Percentiles rank a stretch among this genome's conserved stretches.
phyloP scores from a whole-genome alignment of 1,284 basidiomycete species.

The Leccinum cinnamomeum region DNA sequence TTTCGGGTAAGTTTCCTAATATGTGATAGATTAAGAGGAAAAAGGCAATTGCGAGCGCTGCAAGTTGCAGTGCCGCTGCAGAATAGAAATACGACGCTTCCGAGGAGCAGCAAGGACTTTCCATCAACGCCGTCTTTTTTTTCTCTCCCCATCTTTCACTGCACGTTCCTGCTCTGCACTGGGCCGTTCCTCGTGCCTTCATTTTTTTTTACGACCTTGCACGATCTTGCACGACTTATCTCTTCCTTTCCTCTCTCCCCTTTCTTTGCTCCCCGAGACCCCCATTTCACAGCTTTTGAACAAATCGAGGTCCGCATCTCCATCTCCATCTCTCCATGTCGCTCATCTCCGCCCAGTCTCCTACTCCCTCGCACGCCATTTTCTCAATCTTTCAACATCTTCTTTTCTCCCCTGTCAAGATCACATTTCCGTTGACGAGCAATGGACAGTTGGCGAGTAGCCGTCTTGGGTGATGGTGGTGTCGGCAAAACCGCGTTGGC shows the following conservation, averaged over 20 bases:
- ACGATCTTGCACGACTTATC: conserved; percentile 65
- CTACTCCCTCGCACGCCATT: conserved; percentile 12
- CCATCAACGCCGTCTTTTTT: conserved; percentile 37
- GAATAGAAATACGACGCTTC: conserved; percentile 39
- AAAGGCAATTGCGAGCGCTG: neutral
- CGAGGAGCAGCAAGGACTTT: conserved; percentile 31
- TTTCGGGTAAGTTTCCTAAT: conserved; percentile 1
- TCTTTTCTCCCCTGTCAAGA: conserved; percentile 28
- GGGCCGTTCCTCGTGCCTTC: conserved; percentile 37
- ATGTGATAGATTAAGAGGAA: neutral
- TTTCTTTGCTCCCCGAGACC: conserved; percentile 27
- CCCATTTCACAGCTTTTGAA: conserved; percentile 21
- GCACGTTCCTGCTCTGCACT: conserved; percentile 35
- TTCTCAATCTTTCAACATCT: conserved; percentile 20
- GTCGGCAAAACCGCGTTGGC: conserved; percentile 97
- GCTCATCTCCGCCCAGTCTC: conserved; percentile 22
- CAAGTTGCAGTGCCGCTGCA: conserved; percentile 26
- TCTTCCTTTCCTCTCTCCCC: conserved; percentile 28
- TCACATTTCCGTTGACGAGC: conserved; percentile 34
- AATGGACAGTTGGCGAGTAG: conserved; percentile 91
- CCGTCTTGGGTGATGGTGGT: conserved; percentile 95
- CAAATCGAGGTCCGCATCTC: conserved; percentile 29
- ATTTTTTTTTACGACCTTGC: conserved; percentile 61
- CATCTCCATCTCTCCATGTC: neutral
- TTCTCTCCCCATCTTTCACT: conserved; percentile 27